Percentiles rank a stretch among this genome's conserved stretches.
Evolutionary conservation across 2,329 filamentous ascomycete species (phyloP).

Genomic region (Mycosphaerella sp.): DNA sequence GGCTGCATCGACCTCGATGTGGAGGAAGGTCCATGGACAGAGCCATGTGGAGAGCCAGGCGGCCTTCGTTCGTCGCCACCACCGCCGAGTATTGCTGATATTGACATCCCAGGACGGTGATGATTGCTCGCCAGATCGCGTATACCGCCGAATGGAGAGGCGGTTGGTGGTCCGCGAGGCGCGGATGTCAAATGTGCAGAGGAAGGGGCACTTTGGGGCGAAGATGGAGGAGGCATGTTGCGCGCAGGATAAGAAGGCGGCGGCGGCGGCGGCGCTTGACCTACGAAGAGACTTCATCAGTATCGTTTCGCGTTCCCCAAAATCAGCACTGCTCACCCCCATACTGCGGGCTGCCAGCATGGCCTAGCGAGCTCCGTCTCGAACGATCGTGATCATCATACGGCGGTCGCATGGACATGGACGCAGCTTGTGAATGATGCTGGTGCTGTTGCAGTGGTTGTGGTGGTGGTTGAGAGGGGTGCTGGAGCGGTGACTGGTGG

Average conservation of each 20-base stretch:
- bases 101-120: slow-evolving; percentile 63
- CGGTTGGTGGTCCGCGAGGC: slow-evolving; percentile 41
- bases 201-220: slow-evolving; percentile 40
- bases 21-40: slow-evolving; percentile 25
- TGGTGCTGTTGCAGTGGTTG: slow-evolving; percentile 20
- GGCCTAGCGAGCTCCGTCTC: slow-evolving; percentile 41
- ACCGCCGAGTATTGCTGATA: slow-evolving; percentile 62
- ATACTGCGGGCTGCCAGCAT: slow-evolving; percentile 29
- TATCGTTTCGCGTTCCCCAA: background rate
- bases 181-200: slow-evolving; percentile 32
- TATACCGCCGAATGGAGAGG: slow-evolving; percentile 42
- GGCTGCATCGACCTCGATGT: slow-evolving; percentile 42
- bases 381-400: slow-evolving; percentile 35
- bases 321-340: slow-evolving; percentile 16
- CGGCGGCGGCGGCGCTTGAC: slow-evolving; percentile 26
- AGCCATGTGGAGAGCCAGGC: slow-evolving; percentile 31
- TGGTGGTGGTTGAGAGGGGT: slow-evolving; percentile 1
- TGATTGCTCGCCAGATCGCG: slow-evolving; percentile 52
- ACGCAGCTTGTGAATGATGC: slow-evolving; percentile 25
- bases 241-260: slow-evolving; percentile 37
- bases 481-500: slow-evolving; percentile 11
- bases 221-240: slow-evolving; percentile 47
- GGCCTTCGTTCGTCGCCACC: slow-evolving; percentile 25
- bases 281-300: slow-evolving; percentile 14
- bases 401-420: slow-evolving; percentile 35